Evolutionary conservation across 192 early-diverging fungal genomes (phyloP), one percentile per base, ranked within the genome.

Genomic region (Entomortierella beljakovae): DNA sequence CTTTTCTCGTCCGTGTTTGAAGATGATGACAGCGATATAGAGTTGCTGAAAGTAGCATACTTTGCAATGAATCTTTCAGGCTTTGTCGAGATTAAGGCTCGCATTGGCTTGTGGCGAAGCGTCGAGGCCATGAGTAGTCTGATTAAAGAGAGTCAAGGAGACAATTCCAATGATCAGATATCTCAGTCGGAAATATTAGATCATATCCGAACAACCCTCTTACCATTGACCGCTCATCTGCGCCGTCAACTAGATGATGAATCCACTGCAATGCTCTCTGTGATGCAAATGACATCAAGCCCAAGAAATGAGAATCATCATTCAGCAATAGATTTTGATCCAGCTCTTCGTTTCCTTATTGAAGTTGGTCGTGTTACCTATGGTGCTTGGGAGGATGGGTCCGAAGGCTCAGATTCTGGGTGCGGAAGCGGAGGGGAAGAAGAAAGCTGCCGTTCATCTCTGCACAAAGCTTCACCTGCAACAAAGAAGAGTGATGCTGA

Each of bases 81-180:
- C 6, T 70, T 79, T 70, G 75, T 79, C 4, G 67, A 79, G 34
- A 70, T 79, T 57, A 79, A 79, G 62, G 75, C 75, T 20, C 75
- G 75, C 10, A 62, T 79, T 49, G 75, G 75, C 4, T 40, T 79
- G 25, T 79, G 75, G 75, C 75, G 65, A 11, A 68, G 75, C 9
- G 75, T 79, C 0, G 75, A 79, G 50, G 75, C 43, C 2, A 16
- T 79, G 34, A 68, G 65, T 55, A 69, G 57, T 48, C 28, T 77
- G 61, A 59, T 69, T 54, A 61, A 54, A 23, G 57, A 48, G 51
- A 61, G 25, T n/a, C 53, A 50, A 22, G 42, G 48, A 43, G 52
- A 61, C 55, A 35, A 48, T 6, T 28, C 29, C 18, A 51, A 61
- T 13, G 64, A 23, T 7, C 50, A 43, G 9, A 23, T 70, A n/a